Conservation (phyloP, 2,329 filamentous ascomycete genomes). For the Aspergillus jensenii region DNA sequence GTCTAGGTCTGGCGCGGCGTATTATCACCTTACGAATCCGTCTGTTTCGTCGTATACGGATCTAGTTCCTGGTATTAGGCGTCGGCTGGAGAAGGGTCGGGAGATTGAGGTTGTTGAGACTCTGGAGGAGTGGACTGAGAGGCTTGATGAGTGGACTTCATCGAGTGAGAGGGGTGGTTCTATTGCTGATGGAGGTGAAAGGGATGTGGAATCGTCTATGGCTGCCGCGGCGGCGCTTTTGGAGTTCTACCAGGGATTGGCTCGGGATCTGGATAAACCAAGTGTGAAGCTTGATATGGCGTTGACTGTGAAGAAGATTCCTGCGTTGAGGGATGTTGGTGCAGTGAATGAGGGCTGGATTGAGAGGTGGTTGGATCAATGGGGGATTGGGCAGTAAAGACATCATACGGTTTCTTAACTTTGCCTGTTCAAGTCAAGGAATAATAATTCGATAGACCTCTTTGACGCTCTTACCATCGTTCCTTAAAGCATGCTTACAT, state of each 20-base stretch:
- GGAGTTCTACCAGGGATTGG: constrained; percentile 3
- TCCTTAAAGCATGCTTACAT: too few species aligned
- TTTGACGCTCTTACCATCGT: too few species aligned
- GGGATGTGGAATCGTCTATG: not conserved
- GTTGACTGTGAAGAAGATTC: not conserved
- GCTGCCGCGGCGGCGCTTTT: not conserved
- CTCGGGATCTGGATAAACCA: not conserved
- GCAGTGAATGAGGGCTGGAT: not conserved
- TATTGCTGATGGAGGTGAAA: not conserved
- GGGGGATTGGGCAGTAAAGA: not conserved
- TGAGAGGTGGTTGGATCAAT: constrained; percentile 5
- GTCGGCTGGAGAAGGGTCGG: not conserved
- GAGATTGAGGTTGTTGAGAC: not conserved
- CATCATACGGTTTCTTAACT: too few species aligned
- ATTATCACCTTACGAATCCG: constrained; percentile 7
- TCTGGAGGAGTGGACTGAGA: not conserved
- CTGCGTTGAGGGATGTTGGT: not conserved
- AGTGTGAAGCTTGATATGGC: not conserved
- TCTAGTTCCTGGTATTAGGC: not conserved
- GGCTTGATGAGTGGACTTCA: not conserved
- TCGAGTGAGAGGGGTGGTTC: not conserved
- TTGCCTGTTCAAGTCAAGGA: too few species aligned
- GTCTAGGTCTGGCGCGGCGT: not conserved
- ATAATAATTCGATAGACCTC: too few species aligned
- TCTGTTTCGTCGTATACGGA: not conserved